Conservation (phyloP, 441 rosid genomes). For the Capsella rubella region DNA sequence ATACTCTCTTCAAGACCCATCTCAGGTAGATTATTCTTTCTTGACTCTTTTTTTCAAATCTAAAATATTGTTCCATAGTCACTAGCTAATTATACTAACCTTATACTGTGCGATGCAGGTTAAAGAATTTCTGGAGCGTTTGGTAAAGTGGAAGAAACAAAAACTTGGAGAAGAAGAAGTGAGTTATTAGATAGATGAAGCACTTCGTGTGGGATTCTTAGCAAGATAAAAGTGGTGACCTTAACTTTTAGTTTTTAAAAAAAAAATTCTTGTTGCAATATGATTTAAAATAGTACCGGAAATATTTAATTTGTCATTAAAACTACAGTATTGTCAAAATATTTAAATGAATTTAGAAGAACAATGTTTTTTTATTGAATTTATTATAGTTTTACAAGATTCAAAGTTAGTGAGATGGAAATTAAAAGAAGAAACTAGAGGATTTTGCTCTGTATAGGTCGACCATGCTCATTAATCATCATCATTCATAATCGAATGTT, state of each 20-base stretch:
- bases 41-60: too few relatives aligned
- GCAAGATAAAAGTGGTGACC: neutral
- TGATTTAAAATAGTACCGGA: neutral
- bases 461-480: too few relatives aligned
- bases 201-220: neutral
- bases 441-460: too few relatives aligned
- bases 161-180: conserved; percentile 15
- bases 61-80: neutral
- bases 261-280: neutral
- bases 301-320: neutral
- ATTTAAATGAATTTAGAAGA: neutral
- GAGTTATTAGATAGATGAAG: neutral
- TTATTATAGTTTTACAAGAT: neutral
- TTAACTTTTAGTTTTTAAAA: neutral
- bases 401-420: too few relatives aligned
- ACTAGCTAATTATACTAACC: conserved; percentile 2
- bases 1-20: conserved; percentile 67
- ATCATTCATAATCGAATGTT: too few relatives aligned
- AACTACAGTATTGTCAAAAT: neutral
- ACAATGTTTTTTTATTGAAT: neutral
- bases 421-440: too few relatives aligned
- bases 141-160: conserved; percentile 57
- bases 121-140: conserved; percentile 53
- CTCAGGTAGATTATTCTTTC: conserved; percentile 47
- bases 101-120: conserved; percentile 48